These are phyloP conservation scores for Phytophthora sp. DNA, from an alignment of 352 stramenopile species.

Conservation along the genomic window DNA sequence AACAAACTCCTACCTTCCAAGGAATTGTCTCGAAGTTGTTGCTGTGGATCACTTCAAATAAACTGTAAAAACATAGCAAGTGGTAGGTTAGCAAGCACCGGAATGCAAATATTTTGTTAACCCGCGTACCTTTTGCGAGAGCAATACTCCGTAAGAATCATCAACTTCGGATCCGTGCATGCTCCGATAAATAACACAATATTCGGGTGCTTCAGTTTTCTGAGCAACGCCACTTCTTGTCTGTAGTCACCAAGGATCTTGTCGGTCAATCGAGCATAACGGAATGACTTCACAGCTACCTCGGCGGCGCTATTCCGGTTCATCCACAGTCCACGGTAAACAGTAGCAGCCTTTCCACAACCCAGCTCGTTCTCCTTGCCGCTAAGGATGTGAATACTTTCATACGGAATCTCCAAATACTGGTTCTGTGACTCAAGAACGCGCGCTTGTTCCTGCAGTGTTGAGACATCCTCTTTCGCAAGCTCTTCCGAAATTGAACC, in stretches of 20 bases:
- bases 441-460: slow-evolving; percentile 78
- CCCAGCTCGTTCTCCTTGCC: slow-evolving; percentile 90
- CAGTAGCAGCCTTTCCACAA: slow-evolving; percentile 85
- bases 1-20: slow-evolving; percentile 73
- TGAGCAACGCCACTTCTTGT: slow-evolving; percentile 84
- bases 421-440: slow-evolving; percentile 87
- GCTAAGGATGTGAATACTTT: slow-evolving; percentile 86
- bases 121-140: slow-evolving; percentile 79
- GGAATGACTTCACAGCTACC: slow-evolving; percentile 88
- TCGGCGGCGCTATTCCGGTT: slow-evolving; percentile 83
- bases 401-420: slow-evolving; percentile 88
- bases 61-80: slow-evolving; percentile 38
- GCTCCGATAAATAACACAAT: slow-evolving; percentile 92
- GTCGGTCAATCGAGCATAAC: slow-evolving; percentile 88
- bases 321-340: slow-evolving; percentile 89
- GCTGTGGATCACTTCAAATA: slow-evolving; percentile 91
- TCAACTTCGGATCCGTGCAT: slow-evolving; percentile 88
- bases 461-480: slow-evolving; percentile 67
- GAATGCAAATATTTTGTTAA: slow-evolving; percentile 1
- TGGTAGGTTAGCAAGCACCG: neutral
- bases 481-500: slow-evolving; percentile 55
- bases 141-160: slow-evolving; percentile 92
- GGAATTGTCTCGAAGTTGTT: slow-evolving; percentile 90
- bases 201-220: slow-evolving; percentile 90
- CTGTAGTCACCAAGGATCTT: slow-evolving; percentile 89